These are phyloP conservation scores for Candida albicans DNA, from an alignment of 1,139 yeast species.

Conservation along the genomic window DNA sequence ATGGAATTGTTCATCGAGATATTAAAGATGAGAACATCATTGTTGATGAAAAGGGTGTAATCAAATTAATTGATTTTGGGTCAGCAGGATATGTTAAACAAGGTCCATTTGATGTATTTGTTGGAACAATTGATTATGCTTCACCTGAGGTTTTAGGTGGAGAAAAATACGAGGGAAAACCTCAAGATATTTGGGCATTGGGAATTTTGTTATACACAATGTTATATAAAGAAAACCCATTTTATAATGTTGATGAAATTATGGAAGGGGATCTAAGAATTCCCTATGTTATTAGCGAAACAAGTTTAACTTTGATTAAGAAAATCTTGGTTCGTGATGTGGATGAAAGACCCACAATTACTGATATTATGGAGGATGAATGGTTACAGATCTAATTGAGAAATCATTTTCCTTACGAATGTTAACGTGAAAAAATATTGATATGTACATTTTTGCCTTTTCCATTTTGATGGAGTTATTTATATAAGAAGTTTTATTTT, in stretches of 20 bases:
- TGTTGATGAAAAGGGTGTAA: slow-evolving; percentile 72
- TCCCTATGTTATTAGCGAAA: slow-evolving; percentile 61
- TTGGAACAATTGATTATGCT: slow-evolving; percentile 95
- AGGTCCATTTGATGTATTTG: slow-evolving; percentile 96
- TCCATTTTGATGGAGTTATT: too few species aligned
- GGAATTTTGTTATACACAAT: slow-evolving; percentile 88
- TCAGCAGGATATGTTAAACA: slow-evolving; percentile 86
- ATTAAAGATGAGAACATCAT: slow-evolving; percentile 94
- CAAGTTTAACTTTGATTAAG: slow-evolving; percentile 58
- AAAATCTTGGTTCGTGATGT: slow-evolving; percentile 67
- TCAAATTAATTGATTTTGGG: slow-evolving; percentile 92
- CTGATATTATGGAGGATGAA: slow-evolving; percentile 61
- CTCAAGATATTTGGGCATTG: slow-evolving; percentile 96
- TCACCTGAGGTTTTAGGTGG: slow-evolving; percentile 95
- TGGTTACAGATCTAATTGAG: slow-evolving; percentile 52
- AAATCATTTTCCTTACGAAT: too few species aligned
- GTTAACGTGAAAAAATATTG: too few species aligned
- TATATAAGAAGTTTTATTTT: too few species aligned
- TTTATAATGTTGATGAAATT: slow-evolving; percentile 91
- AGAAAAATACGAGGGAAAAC: slow-evolving; percentile 83
- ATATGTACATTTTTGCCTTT: too few species aligned
- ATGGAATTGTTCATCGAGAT: slow-evolving; percentile 91
- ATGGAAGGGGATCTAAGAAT: slow-evolving; percentile 82
- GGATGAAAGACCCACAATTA: slow-evolving; percentile 66
- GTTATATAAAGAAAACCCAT: slow-evolving; percentile 93